Base-by-base conservation (phyloP, 805 yeast species). In the Ogataea salicorniae region DNA sequence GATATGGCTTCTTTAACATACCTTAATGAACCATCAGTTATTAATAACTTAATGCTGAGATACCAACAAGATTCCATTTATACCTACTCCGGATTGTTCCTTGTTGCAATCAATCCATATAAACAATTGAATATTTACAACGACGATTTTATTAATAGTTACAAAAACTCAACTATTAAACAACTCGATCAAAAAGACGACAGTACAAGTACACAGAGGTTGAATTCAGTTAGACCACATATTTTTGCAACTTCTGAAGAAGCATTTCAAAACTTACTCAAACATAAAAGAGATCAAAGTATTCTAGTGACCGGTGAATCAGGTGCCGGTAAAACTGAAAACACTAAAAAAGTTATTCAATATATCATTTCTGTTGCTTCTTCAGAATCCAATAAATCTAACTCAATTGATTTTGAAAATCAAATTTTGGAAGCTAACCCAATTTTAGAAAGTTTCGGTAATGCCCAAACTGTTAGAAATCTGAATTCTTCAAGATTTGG, bases 251-350 rank as follows among this genome's bases (percentile, higher is more conserved):
- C 87, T 31, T 86, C 96, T 0, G 96, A 94, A 59, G 80, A 81
- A 41, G 95, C 98, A 1, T 87, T 82, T 57, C 79, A 88, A 52
- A 86, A 83, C 58, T 70, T 94, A 62, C 69, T 88, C 13, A 72
- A 76, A 13, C 83, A 85, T 53, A 74, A 71, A 43, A 81, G 81
- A 58, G 85, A 91, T 64, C 99, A 94, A 69, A 83, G 95, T 13
- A 89, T 94, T 46, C 72, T 94, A 43, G 97, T 94, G n/a, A 94
- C 99, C 0, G 99, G 99, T 54, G 99, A 94, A 63, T 85, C 95
- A 22, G 99, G 99, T 55, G 99, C 99, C 0, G 99, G 99, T 45
- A 94, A 94, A 63, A 94, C 99, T 0, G 99, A 94, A 68, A 94
- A 89, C 57, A 94, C 99, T 5, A 94, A 94, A 66, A 90, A 87